Percentiles rank a stretch among this genome's conserved stretches.
phyloP scores from a whole-genome alignment of 140 eudicot genomes.

The Anethum foeniculum region DNA sequence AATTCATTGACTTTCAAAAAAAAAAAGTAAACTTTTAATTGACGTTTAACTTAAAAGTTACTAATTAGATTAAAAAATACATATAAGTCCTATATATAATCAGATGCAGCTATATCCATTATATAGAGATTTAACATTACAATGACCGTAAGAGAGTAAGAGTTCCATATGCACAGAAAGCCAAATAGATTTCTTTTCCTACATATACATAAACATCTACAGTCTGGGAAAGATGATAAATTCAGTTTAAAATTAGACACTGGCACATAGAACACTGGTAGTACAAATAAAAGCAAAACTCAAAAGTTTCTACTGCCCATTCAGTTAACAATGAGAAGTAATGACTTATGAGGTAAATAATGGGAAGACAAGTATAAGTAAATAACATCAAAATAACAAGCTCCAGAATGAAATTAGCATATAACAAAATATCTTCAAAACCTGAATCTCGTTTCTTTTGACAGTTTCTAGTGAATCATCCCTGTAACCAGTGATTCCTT shows the following conservation, averaged over 20 bases:
- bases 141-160: background rate
- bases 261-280: background rate
- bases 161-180: background rate
- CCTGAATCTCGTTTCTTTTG: conserved; percentile 91
- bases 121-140: background rate
- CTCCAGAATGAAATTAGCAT: conserved; percentile 1
- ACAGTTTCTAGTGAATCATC: conserved; percentile 98
- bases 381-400: background rate
- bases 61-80: too few species aligned
- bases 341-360: background rate
- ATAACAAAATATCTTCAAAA: conserved; percentile 4
- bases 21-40: too few species aligned
- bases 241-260: background rate
- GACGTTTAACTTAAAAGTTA: too few species aligned
- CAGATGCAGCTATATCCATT: background rate
- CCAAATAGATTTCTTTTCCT: background rate
- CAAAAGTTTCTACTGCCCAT: too few species aligned
- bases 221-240: background rate
- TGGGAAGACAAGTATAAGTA: background rate
- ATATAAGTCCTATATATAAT: too few species aligned
- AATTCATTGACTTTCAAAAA: too few species aligned
- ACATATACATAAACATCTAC: background rate
- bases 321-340: background rate
- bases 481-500: conserved; percentile 97
- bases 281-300: background rate